A percentile compares a stretch with the other conserved stretches of the same genome.
These are phyloP conservation scores for Withania somnifera DNA, from an alignment of 305 asterid genomes.

Conservation along the genomic window DNA sequence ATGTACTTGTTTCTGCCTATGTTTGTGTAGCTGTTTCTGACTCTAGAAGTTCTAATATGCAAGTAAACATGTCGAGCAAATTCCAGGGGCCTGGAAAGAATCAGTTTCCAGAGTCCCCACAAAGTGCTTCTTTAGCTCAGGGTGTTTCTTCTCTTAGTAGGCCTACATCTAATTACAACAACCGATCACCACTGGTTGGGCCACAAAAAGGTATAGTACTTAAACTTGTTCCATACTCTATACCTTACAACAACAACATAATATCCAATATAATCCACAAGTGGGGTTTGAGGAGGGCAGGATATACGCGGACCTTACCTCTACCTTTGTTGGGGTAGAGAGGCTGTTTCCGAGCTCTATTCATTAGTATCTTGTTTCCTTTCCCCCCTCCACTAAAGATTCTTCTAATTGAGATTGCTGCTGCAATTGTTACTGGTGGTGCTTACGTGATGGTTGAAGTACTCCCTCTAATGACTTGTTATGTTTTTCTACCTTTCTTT, in stretches of 20 bases:
- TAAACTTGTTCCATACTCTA: not conserved
- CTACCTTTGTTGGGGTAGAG: too few species aligned
- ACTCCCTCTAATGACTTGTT: not conserved
- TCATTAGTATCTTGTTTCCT: not conserved
- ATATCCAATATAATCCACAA: too few species aligned
- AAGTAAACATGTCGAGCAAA: slow-evolving; percentile 32
- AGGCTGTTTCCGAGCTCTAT: too few species aligned
- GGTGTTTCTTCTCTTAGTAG: slow-evolving; percentile 34
- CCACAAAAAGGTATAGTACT: slow-evolving; percentile 48
- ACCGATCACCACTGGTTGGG: slow-evolving; percentile 54
- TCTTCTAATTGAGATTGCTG: not conserved
- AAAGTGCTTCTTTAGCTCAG: slow-evolving; percentile 26
- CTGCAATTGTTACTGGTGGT: not conserved
- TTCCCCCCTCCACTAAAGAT: not conserved
- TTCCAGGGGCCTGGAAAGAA: slow-evolving; percentile 39
- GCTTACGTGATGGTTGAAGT: not conserved
- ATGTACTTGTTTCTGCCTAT: slow-evolving; percentile 10
- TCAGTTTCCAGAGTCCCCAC: slow-evolving; percentile 39
- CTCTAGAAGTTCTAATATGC: slow-evolving; percentile 24
- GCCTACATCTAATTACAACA: slow-evolving; percentile 65
- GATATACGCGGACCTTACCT: too few species aligned
- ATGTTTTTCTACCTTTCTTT: not conserved
- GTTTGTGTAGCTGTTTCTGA: slow-evolving; percentile 33
- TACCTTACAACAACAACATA: too few species aligned
- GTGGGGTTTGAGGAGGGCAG: too few species aligned